phyloP scores from a whole-genome alignment of 192 early-diverging fungal species.

The Mortierella alpina region DNA sequence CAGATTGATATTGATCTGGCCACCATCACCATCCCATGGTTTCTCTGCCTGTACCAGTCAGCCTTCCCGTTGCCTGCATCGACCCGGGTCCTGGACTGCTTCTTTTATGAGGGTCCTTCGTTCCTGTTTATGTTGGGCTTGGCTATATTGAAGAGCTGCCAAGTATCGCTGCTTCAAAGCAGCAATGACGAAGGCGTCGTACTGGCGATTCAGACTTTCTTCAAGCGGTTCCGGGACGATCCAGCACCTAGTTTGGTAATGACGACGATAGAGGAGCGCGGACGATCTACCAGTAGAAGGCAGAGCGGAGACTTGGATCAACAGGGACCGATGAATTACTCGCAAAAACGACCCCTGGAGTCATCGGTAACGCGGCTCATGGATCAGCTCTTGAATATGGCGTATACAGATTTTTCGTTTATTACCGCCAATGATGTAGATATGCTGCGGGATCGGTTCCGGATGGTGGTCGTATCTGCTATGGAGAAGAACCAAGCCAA shows the following conservation, averaged over 20 bases:
- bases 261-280: too few species aligned
- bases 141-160: constrained; percentile 48
- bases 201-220: constrained; percentile 25
- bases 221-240: constrained; percentile 19
- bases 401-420: constrained; percentile 37
- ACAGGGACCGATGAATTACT: background rate
- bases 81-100: constrained; percentile 38
- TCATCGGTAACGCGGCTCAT: constrained; percentile 9
- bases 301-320: background rate
- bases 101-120: constrained; percentile 26
- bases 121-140: constrained; percentile 45
- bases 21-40: constrained; percentile 49
- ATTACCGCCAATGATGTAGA: constrained; percentile 28
- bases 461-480: constrained; percentile 31
- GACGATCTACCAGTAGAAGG: background rate
- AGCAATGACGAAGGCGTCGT: constrained; percentile 37
- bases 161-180: constrained; percentile 17
- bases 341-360: background rate
- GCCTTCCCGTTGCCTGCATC: constrained; percentile 10
- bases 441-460: constrained; percentile 36
- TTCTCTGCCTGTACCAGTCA: constrained; percentile 40
- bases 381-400: constrained; percentile 23
- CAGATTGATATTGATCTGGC: constrained; percentile 38
- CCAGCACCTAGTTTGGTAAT: background rate
- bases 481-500: background rate